Evolutionary conservation across 2,329 filamentous ascomycete genomes (phyloP), one percentile per base, ranked within the genome.

Genomic region (Aspergillus aculeatinus): DNA sequence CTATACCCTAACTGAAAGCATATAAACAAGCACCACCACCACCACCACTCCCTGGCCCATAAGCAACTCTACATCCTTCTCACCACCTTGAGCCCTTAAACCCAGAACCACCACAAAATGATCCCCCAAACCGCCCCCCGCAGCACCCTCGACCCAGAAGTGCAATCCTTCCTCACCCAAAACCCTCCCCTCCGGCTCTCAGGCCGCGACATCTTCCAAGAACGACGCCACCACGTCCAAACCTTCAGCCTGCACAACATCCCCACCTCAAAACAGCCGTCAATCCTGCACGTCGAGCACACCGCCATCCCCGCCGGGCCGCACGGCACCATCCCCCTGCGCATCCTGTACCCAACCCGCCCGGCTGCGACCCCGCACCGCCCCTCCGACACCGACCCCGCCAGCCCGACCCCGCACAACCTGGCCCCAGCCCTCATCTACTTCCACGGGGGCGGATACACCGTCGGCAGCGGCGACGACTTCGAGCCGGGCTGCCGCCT

Each of bases 381-480:
- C 61, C 54, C 70, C 53, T 60, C 60, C 29, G 63, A 25, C 53
- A 61, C 60, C 29, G 63, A 25, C 11, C 6, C 48, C 21, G 5
- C 11, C 33, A 4, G 14, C 33, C 33, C 33, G 12, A 16, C n/a
- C 39, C 16, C 39, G 14, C 14, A 44, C 5, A 35, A 2, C 19
- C 44, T 57, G 14, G 29, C 31, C 14, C 57, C 69, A 31, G 73
- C 70, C 2, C 60, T 76, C 14, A 70, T 77, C 4, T 76, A 77
- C 60, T 72, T 77, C 57, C 76, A 78, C 56, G 72, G 75, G 10
- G 74, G 74, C 9, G 74, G 75, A 1, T 78, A 75, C 62, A 76
- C 74, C 1, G 68, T 77, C 27, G 74, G 75, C 14, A 67, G 66
- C n/a, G 71, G 76, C 9, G 71, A 78, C 49, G 74, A 78, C 49